Base-by-base conservation (phyloP, 192 early-diverging fungal species). In the Phlyctochytrium bullatum region DNA sequence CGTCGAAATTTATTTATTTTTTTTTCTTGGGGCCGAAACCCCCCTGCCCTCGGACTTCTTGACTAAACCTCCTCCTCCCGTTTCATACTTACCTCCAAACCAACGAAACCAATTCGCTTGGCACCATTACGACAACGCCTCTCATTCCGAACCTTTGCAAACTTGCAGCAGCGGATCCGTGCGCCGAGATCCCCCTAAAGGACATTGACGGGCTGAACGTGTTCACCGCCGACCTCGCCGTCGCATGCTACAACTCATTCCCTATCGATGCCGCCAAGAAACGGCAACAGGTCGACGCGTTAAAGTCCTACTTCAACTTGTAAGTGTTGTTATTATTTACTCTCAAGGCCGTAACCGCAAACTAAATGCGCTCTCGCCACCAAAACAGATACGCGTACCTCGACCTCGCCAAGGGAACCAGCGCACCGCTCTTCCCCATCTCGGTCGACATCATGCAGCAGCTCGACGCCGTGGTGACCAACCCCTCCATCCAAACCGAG, bases 231-330 rank as follows among this genome's bases (percentile, higher is more conserved):
- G 56, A 29, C 24, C n/a, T 58, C 24, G 23, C n/a, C 23, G 12
- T 29, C 6, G 56, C 63, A 1, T 66, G 65, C 54, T 66, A 66
- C 65, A 66, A 66, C 28, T 24, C 0, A 0, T 66, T 66, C 65
- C 51, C 51, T 0, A 40, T 52, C 29, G 16, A 51, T 16, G 6
- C 65, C 24, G 28, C 10, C 16, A 51, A 64, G 30, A 69, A 54
- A 52, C 62, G 63, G 12, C 30, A 28, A 16, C 68, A 69, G 23
- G 36, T 63, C 28, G 68, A 62, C 36, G 68, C 68, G 10, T 61
- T 69, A 12, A 69, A 69, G 52, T 28, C 61, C 30, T 69, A 69
- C 31, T 64, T 64, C 29, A 62, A 69, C 29, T 20, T 63, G 61
- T 68, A 68, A 14, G 40, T 50, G 10, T n/a, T 50, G 12, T 50